Percentiles rank a stretch among this genome's conserved stretches.
Conservation (phyloP, 371 early-diverging fungal species). For the Mortierella sp. region DNA sequence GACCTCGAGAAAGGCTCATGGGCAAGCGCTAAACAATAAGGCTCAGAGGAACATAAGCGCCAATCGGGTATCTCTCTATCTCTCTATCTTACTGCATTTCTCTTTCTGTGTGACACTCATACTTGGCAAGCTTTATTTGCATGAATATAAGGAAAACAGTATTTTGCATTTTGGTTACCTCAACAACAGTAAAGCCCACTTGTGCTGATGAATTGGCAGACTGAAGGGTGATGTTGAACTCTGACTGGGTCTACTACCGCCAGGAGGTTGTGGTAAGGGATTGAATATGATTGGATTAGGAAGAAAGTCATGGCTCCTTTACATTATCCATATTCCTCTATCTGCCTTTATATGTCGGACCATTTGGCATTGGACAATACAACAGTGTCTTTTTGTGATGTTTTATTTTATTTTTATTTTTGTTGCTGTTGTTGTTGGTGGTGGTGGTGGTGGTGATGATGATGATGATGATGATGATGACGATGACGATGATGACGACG, state of each 20-base stretch:
- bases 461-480: no score
- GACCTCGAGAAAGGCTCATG: constrained; percentile 32
- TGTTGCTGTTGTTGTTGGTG: background rate
- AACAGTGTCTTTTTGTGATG: background rate
- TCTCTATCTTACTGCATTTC: no score
- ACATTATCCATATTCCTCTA: background rate
- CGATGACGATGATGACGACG: no score
- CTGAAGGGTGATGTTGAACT: background rate
- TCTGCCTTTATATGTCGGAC: background rate
- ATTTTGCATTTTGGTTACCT: constrained; percentile 1
- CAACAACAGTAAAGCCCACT: constrained; percentile 9
- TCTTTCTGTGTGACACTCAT: no score
- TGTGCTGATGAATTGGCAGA: constrained; percentile 9
- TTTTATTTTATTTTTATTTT: constrained; percentile 6
- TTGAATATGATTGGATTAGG: no score
- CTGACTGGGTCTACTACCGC: background rate
- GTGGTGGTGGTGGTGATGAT: background rate
- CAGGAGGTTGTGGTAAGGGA: background rate
- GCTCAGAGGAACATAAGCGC: background rate
- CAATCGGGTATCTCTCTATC: no score
- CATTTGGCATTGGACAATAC: background rate
- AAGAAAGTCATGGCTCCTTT: background rate
- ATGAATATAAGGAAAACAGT: background rate
- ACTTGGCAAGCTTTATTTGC: no score
- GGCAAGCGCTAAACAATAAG: constrained; percentile 19